Evolutionary conservation across 2,329 filamentous ascomycete species (phyloP).

Genomic region (Pseudonectria foliicola): DNA sequence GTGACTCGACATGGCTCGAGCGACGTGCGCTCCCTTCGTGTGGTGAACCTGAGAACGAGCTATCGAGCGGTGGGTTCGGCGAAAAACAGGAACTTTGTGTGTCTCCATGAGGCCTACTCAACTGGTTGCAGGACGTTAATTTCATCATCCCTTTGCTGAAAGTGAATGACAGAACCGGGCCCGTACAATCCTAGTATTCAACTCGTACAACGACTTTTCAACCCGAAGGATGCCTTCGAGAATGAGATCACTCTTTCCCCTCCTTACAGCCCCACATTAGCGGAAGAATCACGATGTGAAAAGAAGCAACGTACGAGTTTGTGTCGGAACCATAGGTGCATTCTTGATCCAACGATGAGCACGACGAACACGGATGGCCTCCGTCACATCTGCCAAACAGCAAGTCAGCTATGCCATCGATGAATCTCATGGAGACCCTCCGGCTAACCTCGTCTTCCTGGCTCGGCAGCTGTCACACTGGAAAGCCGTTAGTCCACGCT

Average conservation of each 20-base stretch:
- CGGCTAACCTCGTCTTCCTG: conserved; percentile 38
- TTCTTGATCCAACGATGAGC: conserved; percentile 28
- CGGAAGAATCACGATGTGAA: not conserved
- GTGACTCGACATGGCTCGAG: conserved; percentile 16
- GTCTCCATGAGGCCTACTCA: conserved; percentile 5
- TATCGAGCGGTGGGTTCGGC: conserved; percentile 12
- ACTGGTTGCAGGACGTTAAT: conserved; percentile 2
- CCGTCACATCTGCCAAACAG: conserved; percentile 37
- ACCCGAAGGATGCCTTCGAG: conserved; percentile 43
- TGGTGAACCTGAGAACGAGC: conserved; percentile 18
- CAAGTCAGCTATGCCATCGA: conserved; percentile 4
- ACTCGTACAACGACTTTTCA: conserved; percentile 38
- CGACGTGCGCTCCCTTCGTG: conserved; percentile 13
- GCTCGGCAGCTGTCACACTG: conserved; percentile 42
- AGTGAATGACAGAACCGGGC: conserved; percentile 11
- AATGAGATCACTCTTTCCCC: conserved; percentile 45
- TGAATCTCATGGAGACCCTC: conserved; percentile 1
- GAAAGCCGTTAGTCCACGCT: not conserved
- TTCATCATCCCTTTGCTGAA: too few species aligned
- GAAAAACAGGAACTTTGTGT: conserved; percentile 10
- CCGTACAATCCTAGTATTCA: conserved; percentile 36
- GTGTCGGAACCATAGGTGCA: conserved; percentile 37
- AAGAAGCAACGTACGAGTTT: conserved; percentile 31
- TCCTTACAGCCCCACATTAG: conserved; percentile 20
- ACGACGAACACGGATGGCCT: conserved; percentile 36